Evolutionary conservation across 2,329 filamentous ascomycete species (phyloP).

Genomic region (Rhynchosporium agropyri): DNA sequence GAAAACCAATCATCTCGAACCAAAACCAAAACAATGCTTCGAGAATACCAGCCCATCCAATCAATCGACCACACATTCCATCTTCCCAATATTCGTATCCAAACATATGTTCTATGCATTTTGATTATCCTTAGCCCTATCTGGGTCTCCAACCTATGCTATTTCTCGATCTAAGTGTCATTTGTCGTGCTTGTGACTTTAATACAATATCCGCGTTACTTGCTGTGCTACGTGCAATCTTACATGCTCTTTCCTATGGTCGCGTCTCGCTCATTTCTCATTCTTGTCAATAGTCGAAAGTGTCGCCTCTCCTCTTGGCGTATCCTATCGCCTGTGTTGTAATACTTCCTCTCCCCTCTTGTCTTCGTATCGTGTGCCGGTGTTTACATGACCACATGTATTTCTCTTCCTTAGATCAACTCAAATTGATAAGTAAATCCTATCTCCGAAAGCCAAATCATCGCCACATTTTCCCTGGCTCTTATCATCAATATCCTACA

Average conservation of each 20-base stretch:
- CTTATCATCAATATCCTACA: conserved; percentile 52
- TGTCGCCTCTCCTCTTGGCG: not conserved
- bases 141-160: conserved; percentile 9
- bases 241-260: too few relatives aligned
- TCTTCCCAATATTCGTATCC: not conserved
- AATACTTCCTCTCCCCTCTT: too few relatives aligned
- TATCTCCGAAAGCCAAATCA: conserved; percentile 48
- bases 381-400: too few relatives aligned
- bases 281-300: conserved; percentile 30
- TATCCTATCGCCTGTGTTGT: conserved; percentile 14
- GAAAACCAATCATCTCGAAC: not conserved
- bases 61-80: too few relatives aligned
- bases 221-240: too few relatives aligned
- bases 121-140: conserved; percentile 21
- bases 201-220: conserved; percentile 25
- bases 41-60: conserved; percentile 14
- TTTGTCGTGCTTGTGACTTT: conserved; percentile 26
- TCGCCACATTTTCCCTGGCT: conserved; percentile 28
- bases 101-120: conserved; percentile 18
- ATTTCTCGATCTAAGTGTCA: conserved; percentile 13
- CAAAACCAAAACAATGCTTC: conserved; percentile 16
- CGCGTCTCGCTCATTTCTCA: too few relatives aligned
- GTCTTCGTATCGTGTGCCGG: too few relatives aligned
- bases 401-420: not conserved
- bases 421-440: conserved; percentile 46